These are phyloP conservation scores for Linaria vulgaris DNA, from an alignment of 257 asterid species.

Conservation along the genomic window DNA sequence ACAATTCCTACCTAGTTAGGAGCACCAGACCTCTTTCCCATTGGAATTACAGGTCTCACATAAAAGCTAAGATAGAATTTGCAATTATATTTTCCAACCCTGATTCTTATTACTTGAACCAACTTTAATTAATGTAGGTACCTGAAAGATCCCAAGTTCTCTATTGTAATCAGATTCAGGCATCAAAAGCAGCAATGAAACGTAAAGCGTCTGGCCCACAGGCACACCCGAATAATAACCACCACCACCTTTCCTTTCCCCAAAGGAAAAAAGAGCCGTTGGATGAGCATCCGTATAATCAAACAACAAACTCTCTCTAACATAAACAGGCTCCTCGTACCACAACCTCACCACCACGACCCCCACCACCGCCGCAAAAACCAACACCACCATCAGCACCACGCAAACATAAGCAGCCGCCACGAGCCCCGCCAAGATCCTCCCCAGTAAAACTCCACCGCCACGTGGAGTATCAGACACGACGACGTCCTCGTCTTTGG, in stretches of 20 bases:
- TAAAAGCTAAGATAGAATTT: too few relatives aligned
- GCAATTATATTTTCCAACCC: too few relatives aligned
- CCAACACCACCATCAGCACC: constrained; percentile 39
- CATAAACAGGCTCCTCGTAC: constrained; percentile 67
- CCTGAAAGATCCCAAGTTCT: constrained; percentile 84
- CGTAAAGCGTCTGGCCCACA: constrained; percentile 63
- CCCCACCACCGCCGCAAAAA: constrained; percentile 51
- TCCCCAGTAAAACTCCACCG: constrained; percentile 39
- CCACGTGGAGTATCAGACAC: constrained; percentile 6
- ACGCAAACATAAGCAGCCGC: constrained; percentile 63
- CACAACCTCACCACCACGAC: constrained; percentile 55
- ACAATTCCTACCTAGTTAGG: too few relatives aligned
- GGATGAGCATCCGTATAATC: constrained; percentile 67
- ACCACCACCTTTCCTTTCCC: constrained; percentile 4
- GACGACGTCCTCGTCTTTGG: constrained; percentile 13
- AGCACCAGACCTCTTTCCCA: too few relatives aligned
- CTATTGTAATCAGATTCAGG: constrained; percentile 90
- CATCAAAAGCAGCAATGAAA: constrained; percentile 60
- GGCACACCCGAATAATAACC: too few relatives aligned
- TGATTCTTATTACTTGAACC: too few relatives aligned
- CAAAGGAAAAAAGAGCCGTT: constrained; percentile 43
- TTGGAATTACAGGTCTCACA: too few relatives aligned
- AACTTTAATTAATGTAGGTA: constrained; percentile 13
- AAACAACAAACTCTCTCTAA: constrained; percentile 51
- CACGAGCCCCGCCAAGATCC: constrained; percentile 50